phyloP scores from a whole-genome alignment of 1,139 yeast species.

The Kluyveromyces sp. region DNA sequence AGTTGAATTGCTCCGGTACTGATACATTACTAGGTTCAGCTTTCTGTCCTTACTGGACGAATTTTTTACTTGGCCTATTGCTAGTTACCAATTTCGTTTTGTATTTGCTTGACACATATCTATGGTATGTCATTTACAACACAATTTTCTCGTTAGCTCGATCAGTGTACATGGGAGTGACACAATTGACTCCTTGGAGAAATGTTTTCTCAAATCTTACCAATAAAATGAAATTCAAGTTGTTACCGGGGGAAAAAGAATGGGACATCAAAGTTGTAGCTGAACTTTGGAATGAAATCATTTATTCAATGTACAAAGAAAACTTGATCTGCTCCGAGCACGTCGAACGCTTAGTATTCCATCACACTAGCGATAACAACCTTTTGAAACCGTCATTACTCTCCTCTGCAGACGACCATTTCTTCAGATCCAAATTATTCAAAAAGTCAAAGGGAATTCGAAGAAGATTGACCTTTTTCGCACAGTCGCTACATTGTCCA shows the following conservation, averaged over 20 bases:
- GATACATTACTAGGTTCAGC: slow-evolving; percentile 50
- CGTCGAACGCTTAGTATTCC: slow-evolving; percentile 60
- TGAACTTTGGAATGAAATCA: slow-evolving; percentile 68
- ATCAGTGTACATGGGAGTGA: slow-evolving; percentile 95
- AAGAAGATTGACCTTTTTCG: slow-evolving; percentile 69
- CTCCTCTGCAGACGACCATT: slow-evolving; percentile 61
- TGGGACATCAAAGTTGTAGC: slow-evolving; percentile 63
- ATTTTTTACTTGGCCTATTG: slow-evolving; percentile 57
- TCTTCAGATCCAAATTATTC: slow-evolving; percentile 47
- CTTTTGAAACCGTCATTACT: slow-evolving; percentile 68
- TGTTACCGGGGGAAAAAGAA: slow-evolving; percentile 42
- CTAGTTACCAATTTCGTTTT: slow-evolving; percentile 55
- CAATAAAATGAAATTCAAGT: slow-evolving; percentile 70
- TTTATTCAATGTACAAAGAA: slow-evolving; percentile 65
- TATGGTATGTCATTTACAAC: slow-evolving; percentile 96
- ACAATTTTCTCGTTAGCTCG: slow-evolving; percentile 93
- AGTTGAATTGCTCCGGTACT: slow-evolving; percentile 43
- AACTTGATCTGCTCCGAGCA: slow-evolving; percentile 65
- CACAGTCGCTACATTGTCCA: slow-evolving; percentile 68
- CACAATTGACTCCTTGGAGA: slow-evolving; percentile 98
- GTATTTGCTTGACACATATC: slow-evolving; percentile 85
- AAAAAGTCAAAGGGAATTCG: slow-evolving; percentile 66
- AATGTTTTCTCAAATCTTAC: slow-evolving; percentile 94
- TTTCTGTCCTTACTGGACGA: slow-evolving; percentile 54
- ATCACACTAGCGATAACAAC: slow-evolving; percentile 27